Conservation (phyloP, 2,329 filamentous ascomycete species). For the Apiospora phragmitis region DNA sequence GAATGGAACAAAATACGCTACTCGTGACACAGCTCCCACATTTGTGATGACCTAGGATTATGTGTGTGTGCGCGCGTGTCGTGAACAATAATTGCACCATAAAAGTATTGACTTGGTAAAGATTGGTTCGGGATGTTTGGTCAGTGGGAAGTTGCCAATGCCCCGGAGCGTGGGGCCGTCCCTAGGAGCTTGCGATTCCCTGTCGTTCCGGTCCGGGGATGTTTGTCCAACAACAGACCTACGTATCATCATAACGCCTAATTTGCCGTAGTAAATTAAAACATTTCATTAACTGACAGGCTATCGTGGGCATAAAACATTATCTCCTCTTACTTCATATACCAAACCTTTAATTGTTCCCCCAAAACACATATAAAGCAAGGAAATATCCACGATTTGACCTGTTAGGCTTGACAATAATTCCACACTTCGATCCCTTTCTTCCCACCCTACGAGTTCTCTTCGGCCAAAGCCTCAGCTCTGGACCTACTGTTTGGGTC, state of each 20-base stretch:
- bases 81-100: neutral
- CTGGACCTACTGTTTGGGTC: conserved; percentile 51
- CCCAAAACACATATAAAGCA: neutral
- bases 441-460: neutral
- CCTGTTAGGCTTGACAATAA: neutral
- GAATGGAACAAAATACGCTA: neutral
- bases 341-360: neutral
- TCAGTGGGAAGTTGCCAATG: neutral
- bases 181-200: neutral
- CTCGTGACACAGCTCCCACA: neutral
- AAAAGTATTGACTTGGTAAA: neutral
- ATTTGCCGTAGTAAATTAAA: neutral
- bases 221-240: too few relatives aligned
- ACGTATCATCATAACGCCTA: neutral
- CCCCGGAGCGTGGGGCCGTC: neutral
- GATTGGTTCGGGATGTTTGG: neutral
- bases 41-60: neutral
- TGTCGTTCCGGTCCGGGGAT: neutral
- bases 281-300: neutral
- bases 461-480: conserved; percentile 8
- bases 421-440: neutral
- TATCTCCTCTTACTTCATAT: neutral
- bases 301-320: too few relatives aligned
- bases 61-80: neutral
- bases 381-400: neutral